These are phyloP conservation scores for Lanmaoa rubissima DNA, from an alignment of 768 basidiomycete genomes.

Conservation along the genomic window DNA sequence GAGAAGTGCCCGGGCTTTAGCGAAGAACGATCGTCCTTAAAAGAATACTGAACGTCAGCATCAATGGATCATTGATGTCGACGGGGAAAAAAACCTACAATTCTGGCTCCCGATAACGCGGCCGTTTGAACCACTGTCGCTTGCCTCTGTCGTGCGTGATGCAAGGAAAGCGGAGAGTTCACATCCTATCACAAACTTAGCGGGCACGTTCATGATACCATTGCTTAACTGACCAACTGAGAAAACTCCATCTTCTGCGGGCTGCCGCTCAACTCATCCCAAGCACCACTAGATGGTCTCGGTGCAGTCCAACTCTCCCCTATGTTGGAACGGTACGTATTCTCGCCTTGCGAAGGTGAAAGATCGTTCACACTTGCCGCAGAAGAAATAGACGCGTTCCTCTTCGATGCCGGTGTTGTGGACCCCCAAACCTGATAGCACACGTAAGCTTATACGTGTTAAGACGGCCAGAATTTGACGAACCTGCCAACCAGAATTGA, in stretches of 20 bases:
- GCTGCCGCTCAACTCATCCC: slow-evolving; percentile 55
- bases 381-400: slow-evolving; percentile 64
- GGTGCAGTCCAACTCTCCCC: slow-evolving; percentile 52
- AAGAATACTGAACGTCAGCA: slow-evolving; percentile 17
- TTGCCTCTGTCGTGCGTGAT: slow-evolving; percentile 49
- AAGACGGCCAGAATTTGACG: slow-evolving; percentile 22
- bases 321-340: slow-evolving; percentile 45
- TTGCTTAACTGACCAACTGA: slow-evolving; percentile 42
- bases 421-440: slow-evolving; percentile 56
- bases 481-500: slow-evolving; percentile 70
- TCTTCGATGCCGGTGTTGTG: slow-evolving; percentile 45
- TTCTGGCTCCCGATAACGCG: slow-evolving; percentile 40
- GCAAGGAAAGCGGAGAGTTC: slow-evolving; percentile 41
- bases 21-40: slow-evolving; percentile 47
- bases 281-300: slow-evolving; percentile 51
- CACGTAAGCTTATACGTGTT: slow-evolving; percentile 8
- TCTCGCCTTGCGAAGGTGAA: slow-evolving; percentile 44
- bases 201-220: slow-evolving; percentile 1
- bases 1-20: slow-evolving; percentile 51
- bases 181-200: slow-evolving; percentile 38
- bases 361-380: slow-evolving; percentile 51
- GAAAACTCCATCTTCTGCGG: slow-evolving; percentile 51
- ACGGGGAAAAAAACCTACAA: slow-evolving; percentile 28
- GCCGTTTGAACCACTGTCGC: slow-evolving; percentile 36
- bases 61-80: slow-evolving; percentile 12